Evolutionary conservation across 1,284 basidiomycete genomes (phyloP).

Genomic region (Puccinia hordei): DNA sequence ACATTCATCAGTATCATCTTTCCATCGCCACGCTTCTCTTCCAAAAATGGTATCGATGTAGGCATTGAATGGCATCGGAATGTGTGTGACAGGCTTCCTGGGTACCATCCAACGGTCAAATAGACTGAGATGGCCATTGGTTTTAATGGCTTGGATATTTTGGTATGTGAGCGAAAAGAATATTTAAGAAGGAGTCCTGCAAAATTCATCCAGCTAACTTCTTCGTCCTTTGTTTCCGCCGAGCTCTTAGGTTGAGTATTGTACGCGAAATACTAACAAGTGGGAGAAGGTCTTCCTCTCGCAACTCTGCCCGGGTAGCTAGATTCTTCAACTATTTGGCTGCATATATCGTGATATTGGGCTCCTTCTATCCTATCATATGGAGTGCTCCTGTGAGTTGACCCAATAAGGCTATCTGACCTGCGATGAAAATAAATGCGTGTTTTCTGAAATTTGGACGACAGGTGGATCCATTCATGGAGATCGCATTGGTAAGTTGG

Average conservation of each 20-base stretch:
- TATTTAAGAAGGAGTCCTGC: neutral
- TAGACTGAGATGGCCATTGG: slow-evolving; percentile 22
- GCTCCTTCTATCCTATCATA: slow-evolving; percentile 30
- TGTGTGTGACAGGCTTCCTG: slow-evolving; percentile 24
- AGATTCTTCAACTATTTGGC: slow-evolving; percentile 24
- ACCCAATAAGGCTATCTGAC: no score
- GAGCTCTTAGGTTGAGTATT: slow-evolving; percentile 19
- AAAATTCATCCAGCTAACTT: neutral
- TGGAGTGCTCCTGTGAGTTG: slow-evolving; percentile 7
- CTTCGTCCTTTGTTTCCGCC: neutral
- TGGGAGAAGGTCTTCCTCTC: slow-evolving; percentile 11
- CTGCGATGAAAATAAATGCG: no score
- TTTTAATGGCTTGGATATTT: slow-evolving; percentile 38
- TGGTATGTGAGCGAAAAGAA: slow-evolving; percentile 1
- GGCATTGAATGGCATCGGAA: slow-evolving; percentile 21
- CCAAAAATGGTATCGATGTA: neutral
- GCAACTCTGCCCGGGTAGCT: slow-evolving; percentile 15
- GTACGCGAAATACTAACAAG: slow-evolving; percentile 23
- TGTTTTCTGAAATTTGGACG: no score
- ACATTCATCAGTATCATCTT: neutral
- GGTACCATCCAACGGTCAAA: slow-evolving; percentile 23
- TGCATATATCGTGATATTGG: slow-evolving; percentile 13
- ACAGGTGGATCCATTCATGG: slow-evolving; percentile 22
- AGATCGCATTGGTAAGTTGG: slow-evolving; percentile 21
- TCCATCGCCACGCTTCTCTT: neutral